Evolutionary conservation across 257 asterid genomes (phyloP), one percentile per base, ranked within the genome.

Genomic region (Solanum lycopersicoides): DNA sequence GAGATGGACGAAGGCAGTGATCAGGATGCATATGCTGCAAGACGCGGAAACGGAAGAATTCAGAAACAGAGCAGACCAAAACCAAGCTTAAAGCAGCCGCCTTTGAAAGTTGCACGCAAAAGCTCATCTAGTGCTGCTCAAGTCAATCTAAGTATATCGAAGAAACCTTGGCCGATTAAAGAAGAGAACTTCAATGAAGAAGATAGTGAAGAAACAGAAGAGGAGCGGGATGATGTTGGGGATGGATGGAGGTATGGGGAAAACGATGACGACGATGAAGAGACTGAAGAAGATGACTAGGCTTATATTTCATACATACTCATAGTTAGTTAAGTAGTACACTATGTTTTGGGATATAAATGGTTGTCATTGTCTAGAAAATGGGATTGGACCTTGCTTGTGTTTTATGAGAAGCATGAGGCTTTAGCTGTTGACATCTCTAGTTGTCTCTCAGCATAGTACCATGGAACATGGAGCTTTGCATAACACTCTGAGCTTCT

Each of bases 201-300:
- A 91, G 99, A 97, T 90, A 97, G 99, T 83, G 99, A 97, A 90
- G 99, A 97, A 89, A 97, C 99, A 0, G 99, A 97, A 86, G 99
- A 97, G 93, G 99, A 97, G 85, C 82, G 96, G 1, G 99, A 97
- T 8, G 94, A 92, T 86, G 91, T 91, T 1, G 96, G 91, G 41
- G 98, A 92, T 20, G 98, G 95, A 44, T 95, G 96, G 99, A 93
- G 96, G 89, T 94, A 95, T 53, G 93, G 92, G 20, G 94, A 86
- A 12, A 91, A 93, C 28, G 93, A 93, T 21, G 98, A 95, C 1
- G 98, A 96, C n/a, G 98, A 96, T 87, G 99, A 97, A 90, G 99
- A 97, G 95, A 97, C 99, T 0, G 99, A 97, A 76, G 89, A 97
- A 20, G 99, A 97, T 88, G 99, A 97, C 85, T 96, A 90, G 91